Evolutionary conservation across 108 stramenopile species (phyloP).

Genomic region (Pseudonitzschia multistriata): DNA sequence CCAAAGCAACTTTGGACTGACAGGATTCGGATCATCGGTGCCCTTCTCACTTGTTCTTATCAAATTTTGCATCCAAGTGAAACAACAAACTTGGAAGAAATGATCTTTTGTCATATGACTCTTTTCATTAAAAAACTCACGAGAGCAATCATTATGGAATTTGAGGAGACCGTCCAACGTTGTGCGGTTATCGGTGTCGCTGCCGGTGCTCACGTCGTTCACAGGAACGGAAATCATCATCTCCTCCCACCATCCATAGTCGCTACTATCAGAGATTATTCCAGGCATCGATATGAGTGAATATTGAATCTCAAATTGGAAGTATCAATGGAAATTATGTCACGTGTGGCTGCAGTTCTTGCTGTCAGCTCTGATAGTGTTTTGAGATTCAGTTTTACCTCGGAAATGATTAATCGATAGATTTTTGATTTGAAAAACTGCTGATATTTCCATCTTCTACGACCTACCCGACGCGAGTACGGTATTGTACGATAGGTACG

Average conservation of each 20-base stretch:
- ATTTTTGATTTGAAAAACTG: no score
- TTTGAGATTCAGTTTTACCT: no score
- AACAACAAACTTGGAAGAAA: conserved; percentile 23
- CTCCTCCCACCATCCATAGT: conserved; percentile 9
- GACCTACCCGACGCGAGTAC: no score
- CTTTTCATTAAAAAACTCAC: conserved; percentile 19
- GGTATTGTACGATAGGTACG: no score
- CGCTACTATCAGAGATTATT: neutral
- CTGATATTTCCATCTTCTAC: no score
- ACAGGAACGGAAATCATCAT: neutral
- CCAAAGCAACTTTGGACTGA: conserved; percentile 11
- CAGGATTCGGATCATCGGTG: neutral
- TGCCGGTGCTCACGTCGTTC: neutral
- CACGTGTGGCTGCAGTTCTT: neutral
- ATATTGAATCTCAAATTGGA: neutral
- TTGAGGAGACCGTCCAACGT: neutral
- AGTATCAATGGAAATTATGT: neutral
- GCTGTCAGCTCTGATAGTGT: neutral
- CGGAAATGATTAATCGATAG: no score
- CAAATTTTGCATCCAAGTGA: conserved; percentile 18
- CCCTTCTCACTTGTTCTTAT: no score
- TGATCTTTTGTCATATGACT: neutral
- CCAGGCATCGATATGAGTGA: neutral
- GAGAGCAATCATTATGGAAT: conserved; percentile 5
- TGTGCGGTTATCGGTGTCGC: neutral